These are phyloP conservation scores for Rhodotorula sp. DNA, from an alignment of 1,284 basidiomycete genomes.

Conservation along the genomic window DNA sequence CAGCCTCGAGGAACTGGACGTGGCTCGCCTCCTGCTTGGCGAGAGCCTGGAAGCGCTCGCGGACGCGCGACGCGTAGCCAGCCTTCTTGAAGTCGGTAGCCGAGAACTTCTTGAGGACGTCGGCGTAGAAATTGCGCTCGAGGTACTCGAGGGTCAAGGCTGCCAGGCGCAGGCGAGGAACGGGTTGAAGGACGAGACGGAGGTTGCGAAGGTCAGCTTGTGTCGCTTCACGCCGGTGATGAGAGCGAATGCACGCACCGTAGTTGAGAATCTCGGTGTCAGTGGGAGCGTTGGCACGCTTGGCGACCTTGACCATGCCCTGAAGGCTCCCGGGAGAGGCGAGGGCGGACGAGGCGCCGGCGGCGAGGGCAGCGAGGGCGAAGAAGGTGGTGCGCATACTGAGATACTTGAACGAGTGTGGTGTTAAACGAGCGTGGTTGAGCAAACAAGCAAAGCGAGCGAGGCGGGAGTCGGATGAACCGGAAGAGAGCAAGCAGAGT, in stretches of 20 bases:
- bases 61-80: constrained; percentile 3
- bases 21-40: constrained; percentile 11
- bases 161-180: neutral
- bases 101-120: constrained; percentile 14
- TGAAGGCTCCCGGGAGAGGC: constrained; percentile 2
- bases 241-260: neutral
- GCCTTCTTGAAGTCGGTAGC: constrained; percentile 12
- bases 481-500: no score
- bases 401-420: neutral
- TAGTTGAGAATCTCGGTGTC: constrained; percentile 37
- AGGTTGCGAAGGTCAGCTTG: neutral
- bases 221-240: neutral
- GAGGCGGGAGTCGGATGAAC: no score
- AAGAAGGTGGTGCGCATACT: neutral
- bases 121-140: constrained; percentile 16
- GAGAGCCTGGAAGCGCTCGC: neutral
- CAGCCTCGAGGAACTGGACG: constrained; percentile 4
- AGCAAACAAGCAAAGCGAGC: no score
- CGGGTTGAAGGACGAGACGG: no score
- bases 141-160: constrained; percentile 45
- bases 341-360: constrained; percentile 15
- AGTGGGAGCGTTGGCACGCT: constrained; percentile 11
- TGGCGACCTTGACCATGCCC: constrained; percentile 10
- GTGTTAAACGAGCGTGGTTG: no score
- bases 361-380: constrained; percentile 17